Conservation (phyloP, 352 stramenopile genomes). For the Pythium dissimile region DNA sequence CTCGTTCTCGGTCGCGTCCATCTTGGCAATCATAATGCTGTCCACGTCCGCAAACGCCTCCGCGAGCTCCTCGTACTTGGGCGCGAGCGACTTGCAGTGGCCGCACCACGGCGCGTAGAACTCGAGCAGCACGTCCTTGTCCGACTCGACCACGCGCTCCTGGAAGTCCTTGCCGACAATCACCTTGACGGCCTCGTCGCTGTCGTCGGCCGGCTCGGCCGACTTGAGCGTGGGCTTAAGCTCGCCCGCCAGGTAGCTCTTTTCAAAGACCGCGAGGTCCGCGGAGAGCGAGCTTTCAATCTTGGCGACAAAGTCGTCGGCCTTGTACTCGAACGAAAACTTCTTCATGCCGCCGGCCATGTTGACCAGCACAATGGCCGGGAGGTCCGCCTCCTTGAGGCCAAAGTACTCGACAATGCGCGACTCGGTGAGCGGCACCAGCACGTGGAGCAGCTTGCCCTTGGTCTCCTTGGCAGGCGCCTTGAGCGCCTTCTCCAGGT, state of each 20-base stretch:
- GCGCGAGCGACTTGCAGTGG: slow-evolving; percentile 90
- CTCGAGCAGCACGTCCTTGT: slow-evolving; percentile 90
- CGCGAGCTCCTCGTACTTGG: slow-evolving; percentile 83
- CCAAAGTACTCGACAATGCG: slow-evolving; percentile 94
- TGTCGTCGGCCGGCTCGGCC: slow-evolving; percentile 86
- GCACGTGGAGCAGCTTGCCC: slow-evolving; percentile 89
- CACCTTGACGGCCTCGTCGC: slow-evolving; percentile 87
- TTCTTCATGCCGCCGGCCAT: slow-evolving; percentile 93
- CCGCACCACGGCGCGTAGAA: slow-evolving; percentile 95
- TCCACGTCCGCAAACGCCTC: slow-evolving; percentile 88
- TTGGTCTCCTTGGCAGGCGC: slow-evolving; percentile 67
- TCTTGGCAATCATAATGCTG: slow-evolving; percentile 94
- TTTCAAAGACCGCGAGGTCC: slow-evolving; percentile 74
- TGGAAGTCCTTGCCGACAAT: slow-evolving; percentile 92
- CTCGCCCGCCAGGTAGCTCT: slow-evolving; percentile 82
- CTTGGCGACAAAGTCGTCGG: slow-evolving; percentile 71
- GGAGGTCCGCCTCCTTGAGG: slow-evolving; percentile 83
- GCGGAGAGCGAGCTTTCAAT: slow-evolving; percentile 39
- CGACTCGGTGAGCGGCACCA: slow-evolving; percentile 84
- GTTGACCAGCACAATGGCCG: slow-evolving; percentile 86
- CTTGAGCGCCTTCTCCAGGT: slow-evolving; percentile 58
- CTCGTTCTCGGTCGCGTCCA: slow-evolving; percentile 95
- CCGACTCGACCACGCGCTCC: slow-evolving; percentile 82
- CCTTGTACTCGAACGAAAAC: slow-evolving; percentile 80
- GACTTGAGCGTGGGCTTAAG: slow-evolving; percentile 92